Evolutionary conservation across 176 grass and related monocot genomes (phyloP).

Genomic region (Otatea glauca): DNA sequence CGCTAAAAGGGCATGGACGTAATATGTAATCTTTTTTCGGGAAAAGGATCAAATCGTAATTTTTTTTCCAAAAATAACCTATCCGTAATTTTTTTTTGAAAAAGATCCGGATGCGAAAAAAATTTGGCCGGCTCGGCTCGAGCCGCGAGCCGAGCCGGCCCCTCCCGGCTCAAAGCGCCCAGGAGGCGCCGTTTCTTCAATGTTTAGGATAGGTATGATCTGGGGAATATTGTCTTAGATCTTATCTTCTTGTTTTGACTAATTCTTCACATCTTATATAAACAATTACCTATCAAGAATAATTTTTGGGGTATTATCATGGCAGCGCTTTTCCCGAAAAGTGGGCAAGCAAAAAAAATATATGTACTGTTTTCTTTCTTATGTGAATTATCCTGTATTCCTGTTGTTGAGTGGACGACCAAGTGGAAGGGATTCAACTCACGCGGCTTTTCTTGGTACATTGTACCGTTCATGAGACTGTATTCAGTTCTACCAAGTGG

Average conservation of each 20-base stretch:
- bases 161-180: too few species aligned
- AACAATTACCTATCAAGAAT: background rate
- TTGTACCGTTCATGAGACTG: background rate
- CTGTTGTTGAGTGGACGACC: background rate
- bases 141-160: too few species aligned
- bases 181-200: too few species aligned
- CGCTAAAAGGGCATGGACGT: too few species aligned
- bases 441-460: background rate
- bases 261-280: slow-evolving; percentile 24
- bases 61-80: too few species aligned
- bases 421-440: background rate
- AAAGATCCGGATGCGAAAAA: too few species aligned
- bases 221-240: background rate
- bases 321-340: background rate
- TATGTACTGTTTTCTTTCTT: slow-evolving; percentile 5
- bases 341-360: background rate
- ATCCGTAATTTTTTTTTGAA: too few species aligned
- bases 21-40: too few species aligned
- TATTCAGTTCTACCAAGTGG: too few species aligned
- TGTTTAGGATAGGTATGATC: too few species aligned
- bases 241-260: slow-evolving; percentile 1
- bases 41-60: too few species aligned
- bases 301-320: background rate
- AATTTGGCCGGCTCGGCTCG: too few species aligned
- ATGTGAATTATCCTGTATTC: slow-evolving; percentile 4